Evolutionary conservation across 2,329 filamentous ascomycete genomes (phyloP).

Genomic region (Atkinsonella hypoxylon): DNA sequence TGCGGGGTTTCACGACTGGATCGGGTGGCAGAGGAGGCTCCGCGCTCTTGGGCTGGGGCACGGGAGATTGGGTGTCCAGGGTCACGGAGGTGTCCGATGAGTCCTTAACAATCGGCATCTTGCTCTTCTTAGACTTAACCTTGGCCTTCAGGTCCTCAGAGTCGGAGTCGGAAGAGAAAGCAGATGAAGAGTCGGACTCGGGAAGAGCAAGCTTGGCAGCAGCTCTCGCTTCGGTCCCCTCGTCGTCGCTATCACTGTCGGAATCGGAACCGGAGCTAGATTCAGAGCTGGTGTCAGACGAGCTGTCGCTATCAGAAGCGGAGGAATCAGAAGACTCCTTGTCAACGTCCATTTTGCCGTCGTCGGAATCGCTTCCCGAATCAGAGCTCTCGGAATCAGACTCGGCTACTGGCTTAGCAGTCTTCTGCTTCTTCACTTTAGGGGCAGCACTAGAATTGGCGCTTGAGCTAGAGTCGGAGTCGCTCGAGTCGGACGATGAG

Average conservation of each 20-base stretch:
- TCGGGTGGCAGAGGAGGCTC: conserved; percentile 42
- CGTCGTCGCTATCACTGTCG: conserved; percentile 1
- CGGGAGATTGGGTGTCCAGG: conserved; percentile 37
- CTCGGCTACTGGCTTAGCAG: conserved; percentile 13
- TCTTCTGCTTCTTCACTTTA: conserved; percentile 40
- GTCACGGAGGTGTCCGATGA: conserved; percentile 37
- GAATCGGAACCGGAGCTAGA: conserved; percentile 11
- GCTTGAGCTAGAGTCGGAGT: conserved; percentile 24
- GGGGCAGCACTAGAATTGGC: conserved; percentile 36
- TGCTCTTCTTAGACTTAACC: conserved; percentile 11
- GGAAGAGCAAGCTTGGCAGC: conserved; percentile 15
- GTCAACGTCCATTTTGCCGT: conserved; percentile 10
- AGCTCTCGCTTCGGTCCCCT: conserved; percentile 7
- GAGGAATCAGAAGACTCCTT: conserved; percentile 17
- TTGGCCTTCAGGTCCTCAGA: conserved; percentile 18
- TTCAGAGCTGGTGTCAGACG: conserved; percentile 12
- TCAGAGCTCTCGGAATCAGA: conserved; percentile 9
- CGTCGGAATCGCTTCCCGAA: conserved; percentile 8
- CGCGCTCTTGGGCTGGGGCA: conserved; percentile 18
- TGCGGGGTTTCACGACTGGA: conserved; percentile 26
- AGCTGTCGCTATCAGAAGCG: conserved; percentile 7
- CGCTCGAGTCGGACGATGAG: conserved; percentile 18
- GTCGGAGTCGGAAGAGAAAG: conserved; percentile 20
- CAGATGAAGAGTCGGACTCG: conserved; percentile 19
- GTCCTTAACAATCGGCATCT: conserved; percentile 12